phyloP scores from a whole-genome alignment of 2,329 filamentous ascomycete species.

The Exophiala sideris region DNA sequence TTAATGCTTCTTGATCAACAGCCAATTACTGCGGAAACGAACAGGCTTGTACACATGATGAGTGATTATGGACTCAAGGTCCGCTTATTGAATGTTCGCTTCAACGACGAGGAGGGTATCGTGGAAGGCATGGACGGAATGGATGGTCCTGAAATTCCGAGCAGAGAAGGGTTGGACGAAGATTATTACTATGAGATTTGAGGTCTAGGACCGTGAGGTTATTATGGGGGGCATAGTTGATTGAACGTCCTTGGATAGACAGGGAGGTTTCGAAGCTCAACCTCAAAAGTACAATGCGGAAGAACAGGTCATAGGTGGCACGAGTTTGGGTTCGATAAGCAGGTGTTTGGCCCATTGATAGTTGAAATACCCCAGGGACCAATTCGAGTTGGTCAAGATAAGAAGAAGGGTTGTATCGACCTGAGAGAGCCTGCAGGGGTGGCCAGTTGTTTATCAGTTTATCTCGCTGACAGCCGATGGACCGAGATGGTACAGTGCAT shows the following conservation, averaged over 20 bases:
- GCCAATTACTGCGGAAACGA: constrained; percentile 95
- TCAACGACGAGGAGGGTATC: constrained; percentile 71
- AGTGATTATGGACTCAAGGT: constrained; percentile 92
- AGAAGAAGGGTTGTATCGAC: constrained; percentile 4
- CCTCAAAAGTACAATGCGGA: neutral
- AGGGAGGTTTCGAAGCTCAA: neutral
- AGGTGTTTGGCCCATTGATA: neutral
- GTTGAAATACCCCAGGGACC: constrained; percentile 5
- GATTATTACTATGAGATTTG: constrained; percentile 80
- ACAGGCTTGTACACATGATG: constrained; percentile 80
- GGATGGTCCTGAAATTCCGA: constrained; percentile 68
- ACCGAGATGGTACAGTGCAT: neutral
- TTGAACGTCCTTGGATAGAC: constrained; percentile 11
- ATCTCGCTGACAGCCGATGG: neutral
- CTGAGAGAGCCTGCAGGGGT: neutral
- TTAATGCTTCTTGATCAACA: constrained; percentile 93
- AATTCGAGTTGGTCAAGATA: neutral
- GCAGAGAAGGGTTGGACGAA: constrained; percentile 79
- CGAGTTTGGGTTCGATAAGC: neutral
- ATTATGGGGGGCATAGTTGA: neutral
- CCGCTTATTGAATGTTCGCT: constrained; percentile 81
- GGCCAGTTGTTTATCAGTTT: neutral
- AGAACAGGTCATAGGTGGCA: neutral
- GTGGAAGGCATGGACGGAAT: constrained; percentile 54
- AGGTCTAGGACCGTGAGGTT: neutral